A percentile compares a stretch with the other conserved stretches of the same genome.
phyloP scores from a whole-genome alignment of 139 green algal species.

The Zygnema cylindricum region DNA sequence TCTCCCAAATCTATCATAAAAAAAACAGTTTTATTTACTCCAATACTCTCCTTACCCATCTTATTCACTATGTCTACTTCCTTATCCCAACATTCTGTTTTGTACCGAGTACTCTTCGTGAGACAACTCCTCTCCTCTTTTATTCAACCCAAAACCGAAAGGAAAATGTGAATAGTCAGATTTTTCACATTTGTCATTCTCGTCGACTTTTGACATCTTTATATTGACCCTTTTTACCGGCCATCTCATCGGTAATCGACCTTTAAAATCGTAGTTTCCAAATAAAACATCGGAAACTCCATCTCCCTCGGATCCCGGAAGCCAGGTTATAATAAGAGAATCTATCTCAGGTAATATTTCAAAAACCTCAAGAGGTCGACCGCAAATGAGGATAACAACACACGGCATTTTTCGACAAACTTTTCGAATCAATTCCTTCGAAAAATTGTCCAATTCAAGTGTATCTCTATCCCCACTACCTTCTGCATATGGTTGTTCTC shows the following conservation, averaged over 20 bases:
- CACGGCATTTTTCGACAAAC: conserved; percentile 37
- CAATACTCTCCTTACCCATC: too few species aligned
- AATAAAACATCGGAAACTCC: conserved; percentile 40
- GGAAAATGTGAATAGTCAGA: conserved; percentile 21
- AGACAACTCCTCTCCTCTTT: neutral
- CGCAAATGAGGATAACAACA: conserved; percentile 43
- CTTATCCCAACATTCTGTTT: too few species aligned
- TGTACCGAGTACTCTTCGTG: too few species aligned
- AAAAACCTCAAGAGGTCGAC: neutral
- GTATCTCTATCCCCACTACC: conserved; percentile 26
- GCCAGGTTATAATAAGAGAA: conserved; percentile 28
- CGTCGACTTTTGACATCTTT: conserved; percentile 7
- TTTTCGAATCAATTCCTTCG: neutral
- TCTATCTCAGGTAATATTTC: conserved; percentile 25
- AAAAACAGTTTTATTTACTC: too few species aligned
- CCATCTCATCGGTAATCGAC: neutral
- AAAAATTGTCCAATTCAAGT: conserved; percentile 1
- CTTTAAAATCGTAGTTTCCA: conserved; percentile 33
- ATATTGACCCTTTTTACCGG: neutral
- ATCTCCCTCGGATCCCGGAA: conserved; percentile 3
- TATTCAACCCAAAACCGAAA: conserved; percentile 39
- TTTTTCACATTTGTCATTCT: neutral
- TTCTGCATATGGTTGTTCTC: conserved; percentile 44
- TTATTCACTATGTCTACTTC: too few species aligned
- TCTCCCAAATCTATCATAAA: too few species aligned